These are phyloP conservation scores for Phlyctochytrium bullatum DNA, from an alignment of 192 early-diverging fungal genomes.

Conservation along the genomic window DNA sequence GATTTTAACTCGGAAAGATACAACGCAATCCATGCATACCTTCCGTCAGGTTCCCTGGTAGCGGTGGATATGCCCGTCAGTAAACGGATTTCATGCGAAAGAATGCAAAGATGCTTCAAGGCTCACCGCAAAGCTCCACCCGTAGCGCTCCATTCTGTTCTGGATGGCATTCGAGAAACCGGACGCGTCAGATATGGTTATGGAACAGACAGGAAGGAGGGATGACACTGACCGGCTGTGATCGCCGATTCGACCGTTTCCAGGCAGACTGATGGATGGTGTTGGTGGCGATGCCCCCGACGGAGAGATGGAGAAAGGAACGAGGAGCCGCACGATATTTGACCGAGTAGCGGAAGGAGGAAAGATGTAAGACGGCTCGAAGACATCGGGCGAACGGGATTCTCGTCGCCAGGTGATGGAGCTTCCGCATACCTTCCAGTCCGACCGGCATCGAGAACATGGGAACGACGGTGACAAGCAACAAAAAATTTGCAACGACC, in stretches of 20 bases:
- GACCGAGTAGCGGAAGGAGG: background rate
- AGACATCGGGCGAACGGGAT: too few relatives aligned
- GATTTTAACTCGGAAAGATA: constrained; percentile 13
- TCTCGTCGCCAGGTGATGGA: too few relatives aligned
- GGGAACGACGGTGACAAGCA: too few relatives aligned
- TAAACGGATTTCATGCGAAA: too few relatives aligned
- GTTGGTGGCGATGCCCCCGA: too few relatives aligned
- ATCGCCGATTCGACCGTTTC: constrained; percentile 36
- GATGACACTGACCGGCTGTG: constrained; percentile 1
- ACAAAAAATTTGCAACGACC: too few relatives aligned
- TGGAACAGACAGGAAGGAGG: background rate
- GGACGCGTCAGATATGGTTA: background rate
- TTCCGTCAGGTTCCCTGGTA: constrained; percentile 62
- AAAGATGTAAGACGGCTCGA: background rate
- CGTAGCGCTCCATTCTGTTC: constrained; percentile 55
- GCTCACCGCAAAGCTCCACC: constrained; percentile 68
- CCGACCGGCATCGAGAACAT: background rate
- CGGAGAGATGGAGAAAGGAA: background rate
- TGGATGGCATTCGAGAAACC: constrained; percentile 8
- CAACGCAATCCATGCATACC: constrained; percentile 43
- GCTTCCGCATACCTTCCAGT: background rate
- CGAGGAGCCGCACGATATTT: background rate
- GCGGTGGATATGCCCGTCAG: too few relatives aligned
- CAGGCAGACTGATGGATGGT: constrained; percentile 39
- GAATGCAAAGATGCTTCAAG: too few relatives aligned